Percentiles rank a stretch among this genome's conserved stretches.
Conservation (phyloP, 116 monocot species). For the Zostera marina region DNA sequence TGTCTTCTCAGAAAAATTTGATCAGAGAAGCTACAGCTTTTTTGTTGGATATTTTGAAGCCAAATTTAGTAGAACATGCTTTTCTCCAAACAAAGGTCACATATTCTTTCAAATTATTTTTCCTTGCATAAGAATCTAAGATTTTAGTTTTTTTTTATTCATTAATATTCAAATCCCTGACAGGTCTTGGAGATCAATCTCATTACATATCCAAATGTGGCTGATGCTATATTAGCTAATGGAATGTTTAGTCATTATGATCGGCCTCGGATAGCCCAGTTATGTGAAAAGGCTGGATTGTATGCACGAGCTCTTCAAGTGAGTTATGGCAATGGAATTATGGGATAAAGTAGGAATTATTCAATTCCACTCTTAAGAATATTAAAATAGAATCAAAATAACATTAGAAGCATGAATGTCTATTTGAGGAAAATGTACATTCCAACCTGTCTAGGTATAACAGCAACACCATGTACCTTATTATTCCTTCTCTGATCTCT, state of each 20-base stretch:
- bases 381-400: background rate
- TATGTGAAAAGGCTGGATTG: conserved; percentile 97
- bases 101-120: background rate
- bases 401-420: background rate
- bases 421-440: too few relatives aligned
- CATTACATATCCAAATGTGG: conserved; percentile 99
- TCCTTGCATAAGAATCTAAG: background rate
- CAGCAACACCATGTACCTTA: too few relatives aligned
- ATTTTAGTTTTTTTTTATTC: conserved; percentile 2
- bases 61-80: conserved; percentile 89
- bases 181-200: conserved; percentile 99
- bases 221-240: conserved; percentile 99
- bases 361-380: background rate
- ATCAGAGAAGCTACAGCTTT: conserved; percentile 98
- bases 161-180: background rate
- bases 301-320: conserved; percentile 97
- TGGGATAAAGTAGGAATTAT: background rate
- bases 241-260: conserved; percentile 99
- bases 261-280: conserved; percentile 89
- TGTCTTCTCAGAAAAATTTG: conserved; percentile 62
- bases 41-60: conserved; percentile 95
- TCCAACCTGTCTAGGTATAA: too few relatives aligned
- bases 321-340: background rate
- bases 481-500: too few relatives aligned
- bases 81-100: conserved; percentile 96